These are phyloP conservation scores for Penicillium sp. DNA, from an alignment of 2,329 filamentous ascomycete genomes.

Conservation along the genomic window DNA sequence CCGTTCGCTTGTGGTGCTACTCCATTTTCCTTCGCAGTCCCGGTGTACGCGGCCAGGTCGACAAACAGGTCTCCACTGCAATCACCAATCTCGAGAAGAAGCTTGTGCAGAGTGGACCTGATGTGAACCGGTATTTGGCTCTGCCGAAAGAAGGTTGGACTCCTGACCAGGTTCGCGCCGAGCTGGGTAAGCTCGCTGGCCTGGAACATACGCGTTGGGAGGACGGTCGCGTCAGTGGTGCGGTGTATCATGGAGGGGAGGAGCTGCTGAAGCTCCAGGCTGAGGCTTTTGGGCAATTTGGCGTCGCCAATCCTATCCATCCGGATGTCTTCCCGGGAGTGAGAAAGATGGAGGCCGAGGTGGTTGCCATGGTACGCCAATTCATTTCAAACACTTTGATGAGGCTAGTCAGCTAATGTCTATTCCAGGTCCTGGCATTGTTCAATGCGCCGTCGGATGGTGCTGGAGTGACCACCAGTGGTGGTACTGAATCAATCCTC, in stretches of 20 bases:
- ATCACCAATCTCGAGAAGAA: conserved; percentile 76
- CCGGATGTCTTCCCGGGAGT: conserved; percentile 97
- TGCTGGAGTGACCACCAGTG: conserved; percentile 83
- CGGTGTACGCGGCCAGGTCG: conserved; percentile 77
- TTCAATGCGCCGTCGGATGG: conserved; percentile 85
- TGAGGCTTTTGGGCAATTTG: conserved; percentile 89
- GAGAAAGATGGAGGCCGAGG: conserved; percentile 97
- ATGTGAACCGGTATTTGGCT: conserved; percentile 64
- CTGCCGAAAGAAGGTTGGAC: conserved; percentile 81
- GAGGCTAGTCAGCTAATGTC: conserved; percentile 3
- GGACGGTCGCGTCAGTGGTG: conserved; percentile 87
- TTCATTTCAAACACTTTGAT: background rate
- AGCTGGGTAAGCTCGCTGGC: conserved; percentile 69
- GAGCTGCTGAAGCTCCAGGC: conserved; percentile 77
- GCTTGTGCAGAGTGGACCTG: conserved; percentile 67
- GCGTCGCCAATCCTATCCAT: conserved; percentile 92
- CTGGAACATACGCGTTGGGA: conserved; percentile 98
- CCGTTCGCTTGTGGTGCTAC: conserved; percentile 67
- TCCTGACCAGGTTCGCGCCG: conserved; percentile 68
- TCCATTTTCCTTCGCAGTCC: conserved; percentile 80
- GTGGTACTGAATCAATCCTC: conserved; percentile 92
- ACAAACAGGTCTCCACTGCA: conserved; percentile 74
- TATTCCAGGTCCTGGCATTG: conserved; percentile 58
- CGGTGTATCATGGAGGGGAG: conserved; percentile 90
- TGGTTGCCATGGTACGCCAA: conserved; percentile 78